phyloP scores from a whole-genome alignment of 177 flowering plant species.

The Vitis hybrid region DNA sequence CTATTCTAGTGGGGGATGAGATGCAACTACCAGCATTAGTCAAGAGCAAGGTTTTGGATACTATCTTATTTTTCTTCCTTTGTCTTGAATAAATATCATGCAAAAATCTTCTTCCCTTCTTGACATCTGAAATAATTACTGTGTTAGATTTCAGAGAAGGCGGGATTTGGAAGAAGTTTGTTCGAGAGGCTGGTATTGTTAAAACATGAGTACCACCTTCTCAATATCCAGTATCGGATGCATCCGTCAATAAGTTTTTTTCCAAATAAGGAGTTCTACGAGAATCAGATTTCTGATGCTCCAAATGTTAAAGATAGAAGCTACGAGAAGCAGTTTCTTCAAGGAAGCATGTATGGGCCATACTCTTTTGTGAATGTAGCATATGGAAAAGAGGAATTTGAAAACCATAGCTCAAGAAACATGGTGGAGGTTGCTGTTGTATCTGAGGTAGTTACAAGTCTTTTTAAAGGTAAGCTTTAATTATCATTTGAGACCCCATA shows the following conservation, averaged over 20 bases:
- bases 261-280: slow-evolving; percentile 56
- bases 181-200: slow-evolving; percentile 22
- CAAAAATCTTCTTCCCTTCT: neutral
- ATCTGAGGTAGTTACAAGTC: slow-evolving; percentile 31
- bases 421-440: slow-evolving; percentile 61
- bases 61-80: neutral
- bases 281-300: slow-evolving; percentile 45
- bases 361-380: slow-evolving; percentile 64
- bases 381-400: slow-evolving; percentile 43
- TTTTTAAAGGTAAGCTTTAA: slow-evolving; percentile 38
- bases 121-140: neutral
- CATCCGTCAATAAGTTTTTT: slow-evolving; percentile 57
- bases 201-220: slow-evolving; percentile 37
- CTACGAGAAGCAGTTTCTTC: slow-evolving; percentile 35
- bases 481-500: too few relatives aligned
- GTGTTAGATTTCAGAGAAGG: slow-evolving; percentile 13
- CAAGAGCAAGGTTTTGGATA: too few relatives aligned
- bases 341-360: slow-evolving; percentile 52
- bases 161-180: slow-evolving; percentile 54
- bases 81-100: neutral
- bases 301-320: slow-evolving; percentile 30
- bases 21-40: too few relatives aligned
- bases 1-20: too few relatives aligned
- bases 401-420: slow-evolving; percentile 44
- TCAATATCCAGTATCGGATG: slow-evolving; percentile 57